A percentile compares a stretch with the other conserved stretches of the same genome.
Evolutionary conservation across 148 eudicot genomes (phyloP).

Genomic region (Cornus suecica): DNA sequence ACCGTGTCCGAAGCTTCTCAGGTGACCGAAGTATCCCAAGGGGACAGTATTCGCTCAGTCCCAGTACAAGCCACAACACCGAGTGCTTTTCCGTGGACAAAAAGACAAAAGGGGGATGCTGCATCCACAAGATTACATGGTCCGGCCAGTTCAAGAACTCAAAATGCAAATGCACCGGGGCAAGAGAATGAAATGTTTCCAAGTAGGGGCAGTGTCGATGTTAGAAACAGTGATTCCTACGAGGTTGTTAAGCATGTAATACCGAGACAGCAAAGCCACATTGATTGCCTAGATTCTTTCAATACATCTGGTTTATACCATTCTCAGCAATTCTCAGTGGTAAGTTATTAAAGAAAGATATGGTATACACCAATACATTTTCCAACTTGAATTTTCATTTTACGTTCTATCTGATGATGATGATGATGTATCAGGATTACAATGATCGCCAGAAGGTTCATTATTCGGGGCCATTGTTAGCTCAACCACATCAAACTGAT

Average conservation of each 20-base stretch:
- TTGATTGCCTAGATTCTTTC: slow-evolving; percentile 20
- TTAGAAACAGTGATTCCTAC: neutral
- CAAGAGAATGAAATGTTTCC: slow-evolving; percentile 22
- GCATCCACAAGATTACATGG: slow-evolving; percentile 20
- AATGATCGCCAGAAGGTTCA: slow-evolving; percentile 12
- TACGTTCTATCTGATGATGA: neutral
- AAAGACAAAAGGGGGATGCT: slow-evolving; percentile 25
- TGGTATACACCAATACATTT: no score
- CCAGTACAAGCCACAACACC: slow-evolving; percentile 31
- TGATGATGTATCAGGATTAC: slow-evolving; percentile 21
- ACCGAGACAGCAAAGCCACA: slow-evolving; percentile 9
- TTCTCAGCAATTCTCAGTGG: slow-evolving; percentile 23
- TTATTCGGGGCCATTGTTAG: slow-evolving; percentile 29
- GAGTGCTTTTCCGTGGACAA: slow-evolving; percentile 33
- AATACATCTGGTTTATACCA: slow-evolving; percentile 27
- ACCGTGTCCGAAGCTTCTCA: slow-evolving; percentile 63
- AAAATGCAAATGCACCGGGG: neutral
- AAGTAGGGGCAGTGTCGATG: neutral
- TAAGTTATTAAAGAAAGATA: slow-evolving; percentile 10
- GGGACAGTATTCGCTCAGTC: slow-evolving; percentile 36
- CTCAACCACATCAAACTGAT: slow-evolving; percentile 15
- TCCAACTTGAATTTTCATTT: neutral
- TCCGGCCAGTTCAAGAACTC: slow-evolving; percentile 24
- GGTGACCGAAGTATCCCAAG: slow-evolving; percentile 56
- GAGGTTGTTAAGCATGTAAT: slow-evolving; percentile 1